A percentile compares a stretch with the other conserved stretches of the same genome.
Evolutionary conservation across 768 basidiomycete genomes (phyloP).

Genomic region (Russula ochroleuca): DNA sequence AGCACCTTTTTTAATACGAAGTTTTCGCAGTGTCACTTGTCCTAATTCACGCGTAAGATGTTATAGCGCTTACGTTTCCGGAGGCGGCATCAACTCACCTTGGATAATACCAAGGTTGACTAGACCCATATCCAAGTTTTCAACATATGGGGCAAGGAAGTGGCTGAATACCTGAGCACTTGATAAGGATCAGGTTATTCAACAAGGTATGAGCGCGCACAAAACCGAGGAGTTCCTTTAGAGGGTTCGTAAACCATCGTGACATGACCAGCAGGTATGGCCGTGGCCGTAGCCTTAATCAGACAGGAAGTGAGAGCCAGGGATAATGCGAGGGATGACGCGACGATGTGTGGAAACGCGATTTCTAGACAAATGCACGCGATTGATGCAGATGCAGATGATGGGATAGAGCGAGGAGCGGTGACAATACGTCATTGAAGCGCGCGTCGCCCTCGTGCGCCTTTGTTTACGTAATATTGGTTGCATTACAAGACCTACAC

Average conservation of each 20-base stretch:
- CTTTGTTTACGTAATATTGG: background rate
- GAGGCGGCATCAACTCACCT: constrained; percentile 43
- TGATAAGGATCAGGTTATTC: constrained; percentile 4
- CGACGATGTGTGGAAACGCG: background rate
- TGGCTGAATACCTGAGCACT: constrained; percentile 72
- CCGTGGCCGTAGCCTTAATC: constrained; percentile 5
- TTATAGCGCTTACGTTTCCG: constrained; percentile 10
- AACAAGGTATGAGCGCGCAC: constrained; percentile 41
- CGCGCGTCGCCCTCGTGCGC: background rate
- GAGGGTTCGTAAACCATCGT: constrained; percentile 79
- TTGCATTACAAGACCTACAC: background rate
- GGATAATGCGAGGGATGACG: background rate
- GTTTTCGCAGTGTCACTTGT: constrained; percentile 69
- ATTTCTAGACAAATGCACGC: constrained; percentile 2
- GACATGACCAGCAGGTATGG: constrained; percentile 11
- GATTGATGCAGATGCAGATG: background rate
- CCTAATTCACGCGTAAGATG: constrained; percentile 42
- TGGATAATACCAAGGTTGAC: constrained; percentile 91
- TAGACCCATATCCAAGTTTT: constrained; percentile 92
- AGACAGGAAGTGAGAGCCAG: background rate
- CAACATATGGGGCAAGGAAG: constrained; percentile 91
- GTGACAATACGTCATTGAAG: constrained; percentile 5
- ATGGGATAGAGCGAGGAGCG: background rate
- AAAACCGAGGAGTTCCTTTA: constrained; percentile 77
- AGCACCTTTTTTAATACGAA: constrained; percentile 88